Base-by-base conservation (phyloP, 768 basidiomycete species). In the Mycena metata region DNA sequence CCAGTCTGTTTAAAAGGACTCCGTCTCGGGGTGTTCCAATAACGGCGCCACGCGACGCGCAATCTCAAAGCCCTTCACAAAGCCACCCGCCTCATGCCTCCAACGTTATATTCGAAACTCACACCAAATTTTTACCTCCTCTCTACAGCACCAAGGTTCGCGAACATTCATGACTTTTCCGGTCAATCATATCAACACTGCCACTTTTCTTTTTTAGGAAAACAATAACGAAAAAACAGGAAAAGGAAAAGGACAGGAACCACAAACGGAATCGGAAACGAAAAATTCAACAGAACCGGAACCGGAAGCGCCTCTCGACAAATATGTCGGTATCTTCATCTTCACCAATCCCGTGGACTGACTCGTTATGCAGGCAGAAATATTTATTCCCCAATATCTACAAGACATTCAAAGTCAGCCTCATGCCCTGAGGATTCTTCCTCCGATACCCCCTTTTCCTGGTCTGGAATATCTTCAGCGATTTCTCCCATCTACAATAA, bases 361-460 rank as follows among this genome's bases (percentile, higher is more conserved):
- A 57, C 46, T 8, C 12, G 3, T 43, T 60, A 26, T 46, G 30
- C 60, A 87, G 85, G 86, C 86, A 68, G 83, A 85, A 49, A 76
- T 79, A 47, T 87, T 84, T 74, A 76, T 85, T 64, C 86, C 84
- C 46, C 80, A 83, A 72, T 86, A 83, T 76, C 79, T 87, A 66
- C 80, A 80, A 79, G 82, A 84, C 68, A 83, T 87, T 36, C 85
- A 87, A 79, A 83, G 77, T 66, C 80, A 81, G 76, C 72, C 79
- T 50, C 84, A 86, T 73, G 75, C 75, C 23, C 77, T 87, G 59
- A 74, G 79, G 42, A 79, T 82, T 66, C 77, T 85, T 30, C 80
- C 83, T 12, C 79, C 85, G 62, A 70, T 83, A 72, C 77, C 83
- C 70, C 60, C 80, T 41, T 86, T 85, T 73, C 86, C 85, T 35